Percentiles rank a stretch among this genome's conserved stretches.
Evolutionary conservation across 257 asterid species (phyloP).

Genomic region (Scutellaria baicalensis): DNA sequence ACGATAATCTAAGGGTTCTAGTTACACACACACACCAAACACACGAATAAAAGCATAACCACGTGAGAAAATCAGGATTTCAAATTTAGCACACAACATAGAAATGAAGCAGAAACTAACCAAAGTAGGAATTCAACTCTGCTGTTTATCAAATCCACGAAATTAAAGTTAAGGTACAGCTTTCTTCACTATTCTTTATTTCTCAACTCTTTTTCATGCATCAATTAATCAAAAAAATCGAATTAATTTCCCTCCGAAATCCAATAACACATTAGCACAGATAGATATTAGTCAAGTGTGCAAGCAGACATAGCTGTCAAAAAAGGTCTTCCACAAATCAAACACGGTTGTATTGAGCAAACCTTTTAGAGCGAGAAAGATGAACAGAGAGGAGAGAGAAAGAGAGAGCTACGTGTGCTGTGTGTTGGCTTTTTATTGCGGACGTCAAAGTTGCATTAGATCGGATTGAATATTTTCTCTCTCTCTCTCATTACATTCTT

Average conservation of each 20-base stretch:
- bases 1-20: background rate
- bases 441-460: constrained; percentile 49
- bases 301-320: constrained; percentile 15
- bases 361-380: constrained; percentile 32
- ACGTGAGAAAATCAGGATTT: background rate
- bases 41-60: background rate
- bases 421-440: constrained; percentile 33
- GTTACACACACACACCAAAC: constrained; percentile 11
- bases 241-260: background rate
- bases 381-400: constrained; percentile 23
- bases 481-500: constrained; percentile 28
- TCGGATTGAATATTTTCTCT: constrained; percentile 25
- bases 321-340: constrained; percentile 14
- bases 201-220: background rate
- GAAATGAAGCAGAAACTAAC: constrained; percentile 15
- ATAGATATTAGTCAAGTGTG: background rate
- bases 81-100: background rate
- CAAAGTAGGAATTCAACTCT: constrained; percentile 14
- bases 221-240: background rate
- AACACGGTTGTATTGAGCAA: constrained; percentile 15
- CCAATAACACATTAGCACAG: background rate
- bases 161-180: constrained; percentile 6
- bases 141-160: constrained; percentile 14
- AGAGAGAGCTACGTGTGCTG: constrained; percentile 18
- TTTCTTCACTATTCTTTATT: background rate